Percentiles rank a stretch among this genome's conserved stretches.
Conservation (phyloP, 139 green algal genomes). For the Nannochloris sp. region DNA sequence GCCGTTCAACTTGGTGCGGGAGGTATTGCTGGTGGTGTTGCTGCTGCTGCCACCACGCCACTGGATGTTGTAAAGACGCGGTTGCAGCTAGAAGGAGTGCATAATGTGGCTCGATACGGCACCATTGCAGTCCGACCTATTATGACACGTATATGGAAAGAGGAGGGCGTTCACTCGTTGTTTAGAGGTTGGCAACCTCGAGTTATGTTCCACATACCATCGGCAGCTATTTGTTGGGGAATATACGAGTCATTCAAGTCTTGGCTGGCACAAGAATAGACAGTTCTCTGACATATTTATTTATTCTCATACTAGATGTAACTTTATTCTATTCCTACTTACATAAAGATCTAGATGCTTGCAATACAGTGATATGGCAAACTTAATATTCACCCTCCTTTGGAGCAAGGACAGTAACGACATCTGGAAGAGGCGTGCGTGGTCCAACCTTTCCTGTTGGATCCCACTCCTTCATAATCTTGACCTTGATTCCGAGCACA, state of each 20-base stretch:
- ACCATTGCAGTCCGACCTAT: constrained; percentile 42
- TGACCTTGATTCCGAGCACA: constrained; percentile 92
- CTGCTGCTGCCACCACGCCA: constrained; percentile 69
- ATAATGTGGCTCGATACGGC: constrained; percentile 41
- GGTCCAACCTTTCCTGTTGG: constrained; percentile 90
- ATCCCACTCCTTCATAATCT: constrained; percentile 99
- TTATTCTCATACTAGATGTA: background rate
- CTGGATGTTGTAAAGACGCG: constrained; percentile 91
- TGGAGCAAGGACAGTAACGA: constrained; percentile 82
- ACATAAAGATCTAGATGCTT: too few relatives aligned
- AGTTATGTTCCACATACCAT: constrained; percentile 87
- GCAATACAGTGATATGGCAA: too few relatives aligned
- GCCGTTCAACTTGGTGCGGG: constrained; percentile 56
- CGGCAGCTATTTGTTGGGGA: constrained; percentile 87
- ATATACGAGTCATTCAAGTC: constrained; percentile 89
- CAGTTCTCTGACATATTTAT: background rate
- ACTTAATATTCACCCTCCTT: constrained; percentile 69
- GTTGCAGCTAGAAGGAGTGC: constrained; percentile 74
- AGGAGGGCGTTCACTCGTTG: constrained; percentile 74
- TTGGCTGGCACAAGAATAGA: constrained; percentile 29
- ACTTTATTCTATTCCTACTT: background rate
- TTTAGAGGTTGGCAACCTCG: constrained; percentile 70
- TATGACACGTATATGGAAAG: constrained; percentile 54
- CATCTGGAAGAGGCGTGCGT: constrained; percentile 86
- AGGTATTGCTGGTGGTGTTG: constrained; percentile 62